Evolutionary conservation across 805 yeast genomes (phyloP), one percentile per base, ranked within the genome.

Genomic region (Kuraishia floccosa): DNA sequence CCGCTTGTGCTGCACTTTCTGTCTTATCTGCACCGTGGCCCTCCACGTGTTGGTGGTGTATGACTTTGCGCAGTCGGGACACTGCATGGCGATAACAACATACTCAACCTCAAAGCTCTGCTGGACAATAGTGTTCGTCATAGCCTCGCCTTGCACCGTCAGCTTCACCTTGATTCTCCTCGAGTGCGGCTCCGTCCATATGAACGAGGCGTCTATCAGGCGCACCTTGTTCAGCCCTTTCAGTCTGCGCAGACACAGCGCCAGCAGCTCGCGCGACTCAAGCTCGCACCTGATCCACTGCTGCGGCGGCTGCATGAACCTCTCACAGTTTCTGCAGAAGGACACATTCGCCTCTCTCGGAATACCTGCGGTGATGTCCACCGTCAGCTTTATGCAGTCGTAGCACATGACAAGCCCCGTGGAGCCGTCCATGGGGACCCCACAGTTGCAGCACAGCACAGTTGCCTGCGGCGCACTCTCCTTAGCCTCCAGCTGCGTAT

Each of bases 111-210:
- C 96, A 51, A 89, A 86, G 17, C 81, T 72, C 59, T 91, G 98
- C 52, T 93, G 96, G 21, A 91, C 75, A 40, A 89, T 81, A 17
- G 96, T 84, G 49, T 84, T 85, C 18, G 78, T 66, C 72, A 86
- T 76, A 16, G 96, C 96, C 54, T 91, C 98, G 42, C 96, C 96
- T 57, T 89, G 97, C 19, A 91, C 95, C 0, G 96, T 85, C 33
- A 91, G 59, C 49, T 87, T 86, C 39, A 93, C 74, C 54, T 86
- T 76, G 37, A 89, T 75, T 64, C 99, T 78, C 56, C 98, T 72
- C 17, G 96, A 86, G 56, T 91, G 99, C 3, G 99, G 98, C 60
- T 91, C 99, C 1, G 99, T 91, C 99, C 99, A 91, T 38, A 93
- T 74, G 46, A 87, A 91, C 4, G 87, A 72, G 2, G 98, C 99